phyloP scores from a whole-genome alignment of 1,139 yeast species.

The Geotrichum aggregatum region DNA sequence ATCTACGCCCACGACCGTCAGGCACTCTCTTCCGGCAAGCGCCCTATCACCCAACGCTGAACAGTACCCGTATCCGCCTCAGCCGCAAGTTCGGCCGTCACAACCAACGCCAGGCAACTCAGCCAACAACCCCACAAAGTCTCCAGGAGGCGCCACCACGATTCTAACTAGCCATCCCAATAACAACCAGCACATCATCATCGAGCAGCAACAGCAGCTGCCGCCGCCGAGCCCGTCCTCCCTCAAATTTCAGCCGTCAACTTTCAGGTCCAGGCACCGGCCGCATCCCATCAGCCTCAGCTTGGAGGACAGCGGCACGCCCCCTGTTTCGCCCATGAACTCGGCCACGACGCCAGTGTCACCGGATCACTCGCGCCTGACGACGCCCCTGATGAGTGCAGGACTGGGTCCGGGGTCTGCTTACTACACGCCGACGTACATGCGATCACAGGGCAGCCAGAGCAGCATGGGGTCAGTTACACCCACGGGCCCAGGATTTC shows the following conservation, averaged over 20 bases:
- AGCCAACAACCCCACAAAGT: conserved; percentile 14
- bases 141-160: conserved; percentile 3
- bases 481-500: conserved; percentile 2
- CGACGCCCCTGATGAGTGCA: neutral
- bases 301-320: conserved; percentile 1
- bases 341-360: conserved; percentile 13
- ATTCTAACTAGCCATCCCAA: conserved; percentile 10
- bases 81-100: conserved; percentile 15
- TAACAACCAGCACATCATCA: conserved; percentile 21
- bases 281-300: conserved; percentile 45
- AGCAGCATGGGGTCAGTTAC: neutral
- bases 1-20: conserved; percentile 6
- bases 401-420: neutral
- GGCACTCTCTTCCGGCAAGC: neutral
- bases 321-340: conserved; percentile 12
- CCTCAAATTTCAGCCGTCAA: conserved; percentile 4
- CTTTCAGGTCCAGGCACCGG: conserved; percentile 33
- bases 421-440: conserved; percentile 3
- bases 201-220: conserved; percentile 19
- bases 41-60: neutral
- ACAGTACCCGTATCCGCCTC: conserved; percentile 14
- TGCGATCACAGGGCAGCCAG: neutral
- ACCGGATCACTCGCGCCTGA: conserved; percentile 8
- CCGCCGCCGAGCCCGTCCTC: conserved; percentile 6
- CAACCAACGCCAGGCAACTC: conserved; percentile 14